Evolutionary conservation across 805 yeast genomes (phyloP).

Genomic region (Spathaspora sp.): DNA sequence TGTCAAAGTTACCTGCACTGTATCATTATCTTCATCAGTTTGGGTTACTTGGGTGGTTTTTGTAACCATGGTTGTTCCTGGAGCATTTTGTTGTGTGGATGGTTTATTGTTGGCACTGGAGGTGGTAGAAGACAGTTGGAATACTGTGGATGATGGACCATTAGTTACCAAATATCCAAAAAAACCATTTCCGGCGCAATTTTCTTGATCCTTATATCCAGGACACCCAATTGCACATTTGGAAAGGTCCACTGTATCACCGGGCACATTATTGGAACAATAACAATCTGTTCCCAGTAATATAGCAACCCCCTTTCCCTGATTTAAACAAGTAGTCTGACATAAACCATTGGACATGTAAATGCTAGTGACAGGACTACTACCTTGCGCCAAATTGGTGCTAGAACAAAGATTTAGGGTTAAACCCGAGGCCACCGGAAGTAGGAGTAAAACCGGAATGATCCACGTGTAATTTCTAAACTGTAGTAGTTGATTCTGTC

Average conservation of each 20-base stretch:
- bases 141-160: constrained; percentile 13
- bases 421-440: not conserved
- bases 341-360: constrained; percentile 53
- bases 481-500: not conserved
- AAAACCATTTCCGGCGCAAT: constrained; percentile 42
- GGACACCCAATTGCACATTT: constrained; percentile 42
- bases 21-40: constrained; percentile 6
- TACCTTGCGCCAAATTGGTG: constrained; percentile 16
- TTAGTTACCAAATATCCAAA: constrained; percentile 50
- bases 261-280: constrained; percentile 57
- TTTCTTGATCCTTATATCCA: constrained; percentile 36
- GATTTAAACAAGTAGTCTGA: constrained; percentile 35
- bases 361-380: not conserved
- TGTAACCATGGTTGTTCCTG: constrained; percentile 6
- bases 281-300: constrained; percentile 52
- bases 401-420: constrained; percentile 18
- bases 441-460: not conserved
- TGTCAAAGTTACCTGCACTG: constrained; percentile 1
- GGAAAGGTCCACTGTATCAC: constrained; percentile 27
- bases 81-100: not conserved
- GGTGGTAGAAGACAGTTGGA: constrained; percentile 8
- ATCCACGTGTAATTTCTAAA: not conserved
- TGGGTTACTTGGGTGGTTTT: constrained; percentile 13
- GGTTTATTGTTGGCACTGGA: constrained; percentile 1
- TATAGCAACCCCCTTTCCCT: constrained; percentile 51